Base-by-base conservation (phyloP, 768 basidiomycete genomes). In the Russula ochroleuca region DNA sequence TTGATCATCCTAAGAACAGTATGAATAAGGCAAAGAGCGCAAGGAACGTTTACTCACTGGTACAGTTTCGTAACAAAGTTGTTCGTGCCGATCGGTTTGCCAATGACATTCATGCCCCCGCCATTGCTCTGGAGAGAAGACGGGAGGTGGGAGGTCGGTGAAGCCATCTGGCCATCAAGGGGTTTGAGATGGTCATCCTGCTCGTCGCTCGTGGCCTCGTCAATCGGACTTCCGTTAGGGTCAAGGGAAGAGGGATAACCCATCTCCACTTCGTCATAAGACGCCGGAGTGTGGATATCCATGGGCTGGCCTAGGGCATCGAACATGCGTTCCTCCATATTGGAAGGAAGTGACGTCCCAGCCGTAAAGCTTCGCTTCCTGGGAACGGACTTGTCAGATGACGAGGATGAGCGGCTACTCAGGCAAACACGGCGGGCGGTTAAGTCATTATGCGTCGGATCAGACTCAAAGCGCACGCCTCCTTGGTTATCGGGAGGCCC, bases 41-140 rank as follows among this genome's bases (percentile, higher is more conserved):
- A 53, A 21, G 15, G n/a, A 37, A 54, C 21, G 21, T 15, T 37
- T 37, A 80, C 87, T 72, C 69, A 89, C 88, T 90, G 88, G 75
- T 92, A 93, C 21, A 93, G 79, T 79, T 94, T 94, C 33, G 87
- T 87, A 52, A 93, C 91, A 73, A 94, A 94, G 71, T 93, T 93
- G 70, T 92, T 92, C 23, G 79, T 80, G 14, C 76, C 76, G 70
- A 87, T 79, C 17, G 88, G 82, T 72, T 90, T 91, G 63, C 84
- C 83, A 25, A 88, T 78, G 53, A 83, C 71, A 66, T 79, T 82
- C 75, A 87, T 82, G n/a, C 75, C 76, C 40, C 69, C 56, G 3
- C 63, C 58, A 31, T 64, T 64, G 23, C 61, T 54, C 13, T 69
- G 67, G 43, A 70, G 56, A 25, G 67, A 59, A 21, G 57, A 59